A percentile compares a stretch with the other conserved stretches of the same genome.
Conservation (phyloP, 129 eudicot genomes). For the carrot (Daucus carota) region DH1_v3.0 NC_030386.2:40676501-40677000, state of each 20-base stretch:
- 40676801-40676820: neutral
- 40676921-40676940: no score
- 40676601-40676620: slow-evolving; percentile 77
- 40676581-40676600: slow-evolving; percentile 96
- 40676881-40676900: no score
- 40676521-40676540: slow-evolving; percentile 22
- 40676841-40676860: no score
- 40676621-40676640: slow-evolving; percentile 74
- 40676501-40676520: neutral
- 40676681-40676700: slow-evolving; percentile 79
- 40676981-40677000: no score
- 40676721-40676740: neutral
- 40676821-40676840: no score
- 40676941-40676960: no score
- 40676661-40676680: slow-evolving; percentile 57
- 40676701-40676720: slow-evolving; percentile 41
- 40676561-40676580: slow-evolving; percentile 98
- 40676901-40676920: no score
- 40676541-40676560: slow-evolving; percentile 92
- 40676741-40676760: no score
- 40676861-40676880: no score
- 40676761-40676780: no score
- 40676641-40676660: slow-evolving; percentile 80
- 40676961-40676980: no score
- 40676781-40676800: neutral